Percentiles rank a stretch among this genome's conserved stretches.
phyloP scores from a whole-genome alignment of 345 rosid genomes.

The Ceriops zippeliana region DNA sequence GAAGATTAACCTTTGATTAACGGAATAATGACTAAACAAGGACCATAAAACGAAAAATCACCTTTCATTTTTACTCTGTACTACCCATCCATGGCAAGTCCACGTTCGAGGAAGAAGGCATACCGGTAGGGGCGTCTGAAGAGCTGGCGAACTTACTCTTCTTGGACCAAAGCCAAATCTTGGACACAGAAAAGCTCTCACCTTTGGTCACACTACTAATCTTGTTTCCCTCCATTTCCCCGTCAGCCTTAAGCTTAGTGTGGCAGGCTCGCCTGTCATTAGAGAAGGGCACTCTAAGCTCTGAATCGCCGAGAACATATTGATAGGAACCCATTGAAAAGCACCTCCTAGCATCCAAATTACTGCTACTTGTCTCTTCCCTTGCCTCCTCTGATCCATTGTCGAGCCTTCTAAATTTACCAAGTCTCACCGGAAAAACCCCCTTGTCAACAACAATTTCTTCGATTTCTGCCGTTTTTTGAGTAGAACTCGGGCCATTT shows the following conservation, averaged over 20 bases:
- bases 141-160: slow-evolving; percentile 55
- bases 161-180: slow-evolving; percentile 90
- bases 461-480: slow-evolving; percentile 40
- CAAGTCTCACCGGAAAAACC: slow-evolving; percentile 67
- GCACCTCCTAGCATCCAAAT: slow-evolving; percentile 75
- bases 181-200: slow-evolving; percentile 79
- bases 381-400: slow-evolving; percentile 34
- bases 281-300: slow-evolving; percentile 51
- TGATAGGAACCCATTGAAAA: slow-evolving; percentile 88
- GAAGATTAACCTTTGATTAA: slow-evolving; percentile 9
- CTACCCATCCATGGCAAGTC: slow-evolving; percentile 66
- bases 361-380: slow-evolving; percentile 84
- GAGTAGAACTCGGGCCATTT: slow-evolving; percentile 29
- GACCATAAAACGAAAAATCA: slow-evolving; percentile 11
- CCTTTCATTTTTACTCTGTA: slow-evolving; percentile 42
- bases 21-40: neutral
- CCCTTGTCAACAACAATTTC: slow-evolving; percentile 61
- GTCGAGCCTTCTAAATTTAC: slow-evolving; percentile 60
- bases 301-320: slow-evolving; percentile 64
- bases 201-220: slow-evolving; percentile 61
- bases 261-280: slow-evolving; percentile 24
- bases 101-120: slow-evolving; percentile 49
- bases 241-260: slow-evolving; percentile 26
- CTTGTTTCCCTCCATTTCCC: slow-evolving; percentile 50
- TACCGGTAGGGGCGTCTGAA: slow-evolving; percentile 36